Evolutionary conservation across 148 eudicot species (phyloP).

Genomic region (Tetragonia tetragonoides): DNA sequence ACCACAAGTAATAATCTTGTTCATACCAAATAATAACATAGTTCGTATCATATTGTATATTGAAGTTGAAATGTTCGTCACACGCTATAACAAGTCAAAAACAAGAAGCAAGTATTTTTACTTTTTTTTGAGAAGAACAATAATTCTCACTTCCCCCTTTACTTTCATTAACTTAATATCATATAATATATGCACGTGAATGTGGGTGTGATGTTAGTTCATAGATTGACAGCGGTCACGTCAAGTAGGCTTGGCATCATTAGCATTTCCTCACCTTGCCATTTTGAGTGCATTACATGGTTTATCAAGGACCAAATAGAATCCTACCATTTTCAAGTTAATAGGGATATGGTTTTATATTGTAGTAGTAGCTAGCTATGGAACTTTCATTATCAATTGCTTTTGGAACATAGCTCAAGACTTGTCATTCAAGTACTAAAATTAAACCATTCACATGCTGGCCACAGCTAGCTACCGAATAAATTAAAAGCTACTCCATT

Average conservation of each 20-base stretch:
- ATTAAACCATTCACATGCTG: constrained; percentile 22
- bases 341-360: background rate
- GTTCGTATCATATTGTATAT: no score
- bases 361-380: background rate
- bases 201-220: no score
- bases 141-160: no score
- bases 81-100: no score
- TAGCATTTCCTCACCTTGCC: constrained; percentile 9
- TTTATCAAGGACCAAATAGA: constrained; percentile 12
- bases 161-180: no score
- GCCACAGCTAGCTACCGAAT: background rate
- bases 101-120: no score
- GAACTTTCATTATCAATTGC: background rate
- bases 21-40: no score
- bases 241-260: constrained; percentile 4
- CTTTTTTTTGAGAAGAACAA: no score
- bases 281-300: constrained; percentile 8
- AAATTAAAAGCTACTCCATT: background rate
- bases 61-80: no score
- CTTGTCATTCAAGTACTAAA: constrained; percentile 14
- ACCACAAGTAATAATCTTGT: no score
- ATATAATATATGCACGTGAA: no score
- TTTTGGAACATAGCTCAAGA: constrained; percentile 18
- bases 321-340: constrained; percentile 18
- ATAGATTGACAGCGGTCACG: background rate